Evolutionary conservation across 371 early-diverging fungal species (phyloP), one percentile per base, ranked within the genome.

Genomic region (Mucor piriformis): DNA sequence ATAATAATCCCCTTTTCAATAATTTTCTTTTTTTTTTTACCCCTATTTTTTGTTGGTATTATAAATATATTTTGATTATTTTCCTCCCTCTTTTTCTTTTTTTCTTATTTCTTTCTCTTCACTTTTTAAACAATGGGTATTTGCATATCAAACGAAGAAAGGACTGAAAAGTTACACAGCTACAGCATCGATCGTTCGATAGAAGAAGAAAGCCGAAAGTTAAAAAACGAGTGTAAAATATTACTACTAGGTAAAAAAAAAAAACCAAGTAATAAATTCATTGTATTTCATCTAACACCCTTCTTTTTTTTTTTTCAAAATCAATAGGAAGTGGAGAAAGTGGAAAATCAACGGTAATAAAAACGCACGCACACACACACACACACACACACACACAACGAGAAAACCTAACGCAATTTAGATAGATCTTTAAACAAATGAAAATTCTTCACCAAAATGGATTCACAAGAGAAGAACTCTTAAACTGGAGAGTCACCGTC

Each of bases 361-460:
- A 7, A 18, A 42, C 8, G 18, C n/a, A n/a, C n/a, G n/a, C n/a
- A n/a, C n/a, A n/a, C n/a, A n/a, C n/a, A n/a, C n/a, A n/a, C n/a
- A n/a, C n/a, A n/a, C n/a, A n/a, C n/a, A n/a, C n/a, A n/a, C n/a
- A n/a, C n/a, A 42, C 8, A 42, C n/a, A 21, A 42, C 20, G 18
- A 40, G 18, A 18, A 42, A 3, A 18, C 3, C n/a, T 42, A 42
- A 18, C n/a, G 7, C n/a, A 37, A 13, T 6, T 0, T 11, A 18
- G 8, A 42, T 8, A 42, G 42, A 42, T 42, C 21, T 88, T 94
- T 32, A 95, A 95, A 59, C 95, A 95, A 72, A 93, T 95, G 92
- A 93, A 92, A 67, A 88, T 96, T 61, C 90, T 96, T 61, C 91
- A 95, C 73, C 92, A 92, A 65, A 82, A 86, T 29, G 96, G 95